These are phyloP conservation scores for Sicyos baderoa DNA, from an alignment of 306 rosid species.

Conservation along the genomic window DNA sequence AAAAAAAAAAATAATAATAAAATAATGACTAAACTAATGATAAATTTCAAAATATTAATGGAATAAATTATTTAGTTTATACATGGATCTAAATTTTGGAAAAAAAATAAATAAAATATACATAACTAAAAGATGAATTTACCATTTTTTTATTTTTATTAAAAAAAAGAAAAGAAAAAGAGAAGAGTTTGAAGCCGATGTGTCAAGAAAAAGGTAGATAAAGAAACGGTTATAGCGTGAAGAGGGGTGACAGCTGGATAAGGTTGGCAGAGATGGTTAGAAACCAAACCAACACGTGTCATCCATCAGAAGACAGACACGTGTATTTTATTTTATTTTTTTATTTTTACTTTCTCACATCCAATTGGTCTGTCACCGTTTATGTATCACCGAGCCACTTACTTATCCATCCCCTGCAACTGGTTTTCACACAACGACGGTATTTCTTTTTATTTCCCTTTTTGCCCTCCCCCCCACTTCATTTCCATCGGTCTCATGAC, in stretches of 20 bases:
- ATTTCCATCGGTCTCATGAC: neutral
- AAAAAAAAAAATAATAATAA: too few species aligned
- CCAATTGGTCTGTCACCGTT: constrained; percentile 14
- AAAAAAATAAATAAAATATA: too few species aligned
- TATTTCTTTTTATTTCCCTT: constrained; percentile 4
- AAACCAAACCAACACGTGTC: constrained; percentile 20
- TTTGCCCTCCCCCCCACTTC: neutral
- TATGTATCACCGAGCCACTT: neutral
- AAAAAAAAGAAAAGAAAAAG: too few species aligned
- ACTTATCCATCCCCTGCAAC: neutral
- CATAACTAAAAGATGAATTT: too few species aligned
- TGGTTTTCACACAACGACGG: constrained; percentile 8
- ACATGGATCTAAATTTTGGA: too few species aligned
- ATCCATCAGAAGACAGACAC: neutral
- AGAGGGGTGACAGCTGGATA: constrained; percentile 14
- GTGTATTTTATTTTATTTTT: neutral
- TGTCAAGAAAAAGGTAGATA: neutral
- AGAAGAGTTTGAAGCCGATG: neutral
- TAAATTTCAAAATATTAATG: too few species aligned
- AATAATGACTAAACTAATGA: too few species aligned
- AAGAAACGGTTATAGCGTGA: constrained; percentile 19
- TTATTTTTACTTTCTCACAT: neutral
- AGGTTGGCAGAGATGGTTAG: constrained; percentile 5
- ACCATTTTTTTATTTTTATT: too few species aligned
- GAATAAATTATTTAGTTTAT: too few species aligned